A percentile compares a stretch with the other conserved stretches of the same genome.
phyloP scores from a whole-genome alignment of 1,284 basidiomycete genomes.

The Ustilago vetiveriae region DNA sequence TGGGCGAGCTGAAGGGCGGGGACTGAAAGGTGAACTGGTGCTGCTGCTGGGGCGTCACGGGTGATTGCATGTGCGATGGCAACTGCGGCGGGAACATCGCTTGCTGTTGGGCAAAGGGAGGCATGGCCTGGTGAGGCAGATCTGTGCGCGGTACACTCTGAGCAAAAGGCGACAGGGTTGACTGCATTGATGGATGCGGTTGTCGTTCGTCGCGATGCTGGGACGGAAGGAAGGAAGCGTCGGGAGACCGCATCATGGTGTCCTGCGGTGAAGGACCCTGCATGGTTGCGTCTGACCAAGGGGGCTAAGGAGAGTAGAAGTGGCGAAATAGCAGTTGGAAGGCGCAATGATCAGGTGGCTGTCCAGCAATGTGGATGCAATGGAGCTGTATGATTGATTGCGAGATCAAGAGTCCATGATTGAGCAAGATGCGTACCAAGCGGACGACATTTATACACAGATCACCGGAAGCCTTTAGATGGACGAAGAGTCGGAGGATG shows the following conservation, averaged over 20 bases:
- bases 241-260: constrained; percentile 12
- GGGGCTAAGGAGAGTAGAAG: background rate
- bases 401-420: no score
- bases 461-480: no score
- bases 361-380: no score
- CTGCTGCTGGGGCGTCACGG: constrained; percentile 8
- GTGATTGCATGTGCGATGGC: constrained; percentile 14
- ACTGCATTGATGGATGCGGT: constrained; percentile 9
- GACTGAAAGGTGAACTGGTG: constrained; percentile 16
- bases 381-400: no score
- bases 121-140: constrained; percentile 1
- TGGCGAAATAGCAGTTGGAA: background rate
- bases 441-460: no score
- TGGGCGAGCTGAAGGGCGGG: constrained; percentile 10
- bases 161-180: background rate
- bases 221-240: constrained; percentile 1
- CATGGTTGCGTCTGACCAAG: constrained; percentile 15
- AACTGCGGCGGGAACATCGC: constrained; percentile 8
- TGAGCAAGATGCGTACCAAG: no score
- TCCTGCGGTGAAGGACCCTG: constrained; percentile 27
- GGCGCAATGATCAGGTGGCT: no score
- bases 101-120: constrained; percentile 6
- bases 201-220: constrained; percentile 11
- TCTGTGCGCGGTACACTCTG: constrained; percentile 7
- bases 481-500: no score